Evolutionary conservation across 768 basidiomycete species (phyloP).

Genomic region (Pulveroboletus frians): DNA sequence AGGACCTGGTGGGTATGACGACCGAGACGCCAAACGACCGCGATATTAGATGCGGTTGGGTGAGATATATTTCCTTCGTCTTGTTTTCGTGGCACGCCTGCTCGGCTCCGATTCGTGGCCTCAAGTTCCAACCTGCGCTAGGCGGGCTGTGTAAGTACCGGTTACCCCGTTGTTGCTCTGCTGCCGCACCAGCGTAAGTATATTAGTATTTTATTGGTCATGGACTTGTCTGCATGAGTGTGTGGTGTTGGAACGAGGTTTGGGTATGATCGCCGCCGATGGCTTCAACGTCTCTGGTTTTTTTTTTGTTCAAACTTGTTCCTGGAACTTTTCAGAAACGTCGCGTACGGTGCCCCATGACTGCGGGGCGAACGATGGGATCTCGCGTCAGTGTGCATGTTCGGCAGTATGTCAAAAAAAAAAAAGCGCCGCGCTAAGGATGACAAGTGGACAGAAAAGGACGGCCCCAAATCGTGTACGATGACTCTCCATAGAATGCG

Average conservation of each 20-base stretch:
- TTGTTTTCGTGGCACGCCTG: conserved; percentile 21
- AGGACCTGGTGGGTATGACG: conserved; percentile 73
- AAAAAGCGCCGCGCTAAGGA: conserved; percentile 21
- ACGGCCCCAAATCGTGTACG: not conserved
- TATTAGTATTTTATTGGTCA: conserved; percentile 31
- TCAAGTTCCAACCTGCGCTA: conserved; percentile 28
- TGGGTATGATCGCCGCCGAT: conserved; percentile 2
- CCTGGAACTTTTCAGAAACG: not conserved
- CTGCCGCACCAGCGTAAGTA: conserved; percentile 31
- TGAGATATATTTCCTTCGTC: conserved; percentile 28
- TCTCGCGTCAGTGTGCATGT: conserved; percentile 11
- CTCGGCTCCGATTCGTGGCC: conserved; percentile 18
- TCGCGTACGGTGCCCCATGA: not conserved
- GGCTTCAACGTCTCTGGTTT: no score
- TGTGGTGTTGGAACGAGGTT: conserved; percentile 4
- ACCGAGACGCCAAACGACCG: conserved; percentile 76
- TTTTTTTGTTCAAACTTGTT: not conserved
- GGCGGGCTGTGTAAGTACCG: conserved; percentile 34
- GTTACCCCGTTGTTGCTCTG: conserved; percentile 24
- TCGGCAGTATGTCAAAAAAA: conserved; percentile 16
- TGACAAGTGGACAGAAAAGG: not conserved
- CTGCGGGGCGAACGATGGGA: conserved; percentile 7
- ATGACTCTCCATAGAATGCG: no score
- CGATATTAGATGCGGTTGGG: conserved; percentile 57
- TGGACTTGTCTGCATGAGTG: conserved; percentile 1